These are phyloP conservation scores for Helminthosporium solani DNA, from an alignment of 2,329 filamentous ascomycete species.

Conservation along the genomic window DNA sequence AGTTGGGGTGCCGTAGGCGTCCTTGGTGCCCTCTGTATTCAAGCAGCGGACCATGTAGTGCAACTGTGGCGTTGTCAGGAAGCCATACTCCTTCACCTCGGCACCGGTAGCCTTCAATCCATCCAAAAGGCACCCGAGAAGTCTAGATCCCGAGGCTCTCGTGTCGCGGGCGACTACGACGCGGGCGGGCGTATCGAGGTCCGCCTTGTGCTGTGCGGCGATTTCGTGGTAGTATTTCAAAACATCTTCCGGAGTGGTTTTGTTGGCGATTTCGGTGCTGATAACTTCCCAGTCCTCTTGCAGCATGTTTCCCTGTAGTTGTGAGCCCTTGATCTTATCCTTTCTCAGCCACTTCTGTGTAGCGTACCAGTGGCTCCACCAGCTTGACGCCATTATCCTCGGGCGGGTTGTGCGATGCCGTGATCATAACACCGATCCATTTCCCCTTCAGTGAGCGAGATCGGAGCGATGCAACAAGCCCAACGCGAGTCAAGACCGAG, in stretches of 20 bases:
- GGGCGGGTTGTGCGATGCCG: constrained; percentile 65
- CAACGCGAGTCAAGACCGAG: constrained; percentile 89
- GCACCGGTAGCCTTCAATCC: constrained; percentile 75
- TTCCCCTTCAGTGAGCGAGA: constrained; percentile 87
- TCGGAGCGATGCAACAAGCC: constrained; percentile 81
- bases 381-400: constrained; percentile 71
- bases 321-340: constrained; percentile 15
- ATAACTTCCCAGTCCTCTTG: constrained; percentile 86
- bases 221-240: constrained; percentile 74
- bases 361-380: constrained; percentile 79
- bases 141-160: constrained; percentile 81
- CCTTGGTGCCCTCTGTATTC: constrained; percentile 86
- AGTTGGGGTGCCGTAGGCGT: constrained; percentile 84
- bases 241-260: constrained; percentile 71
- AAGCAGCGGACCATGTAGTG: constrained; percentile 94
- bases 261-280: constrained; percentile 87
- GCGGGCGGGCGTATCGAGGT: constrained; percentile 67
- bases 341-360: background rate
- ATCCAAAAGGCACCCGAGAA: constrained; percentile 76
- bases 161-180: constrained; percentile 93
- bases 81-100: constrained; percentile 80
- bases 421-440: constrained; percentile 84
- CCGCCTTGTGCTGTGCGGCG: constrained; percentile 59
- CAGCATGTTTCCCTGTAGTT: constrained; percentile 81
- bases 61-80: constrained; percentile 94